Conservation (phyloP, 805 yeast species). For the Alloascoidea africana region DNA sequence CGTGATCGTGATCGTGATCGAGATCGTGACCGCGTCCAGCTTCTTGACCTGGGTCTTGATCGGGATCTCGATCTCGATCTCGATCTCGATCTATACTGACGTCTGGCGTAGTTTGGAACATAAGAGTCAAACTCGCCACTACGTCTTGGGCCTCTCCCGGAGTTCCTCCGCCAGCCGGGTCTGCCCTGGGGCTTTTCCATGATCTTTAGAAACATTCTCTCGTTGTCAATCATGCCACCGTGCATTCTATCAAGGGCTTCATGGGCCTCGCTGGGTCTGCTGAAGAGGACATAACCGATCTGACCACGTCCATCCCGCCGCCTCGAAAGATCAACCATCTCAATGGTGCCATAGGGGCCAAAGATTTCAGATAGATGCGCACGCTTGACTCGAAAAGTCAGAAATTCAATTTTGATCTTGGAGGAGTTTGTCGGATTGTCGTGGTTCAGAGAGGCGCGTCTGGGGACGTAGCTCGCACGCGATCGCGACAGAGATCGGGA, state of each 20-base stretch:
- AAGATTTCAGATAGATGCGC: background rate
- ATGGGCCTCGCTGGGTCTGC: background rate
- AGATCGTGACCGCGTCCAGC: background rate
- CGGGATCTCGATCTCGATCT: slow-evolving; percentile 2
- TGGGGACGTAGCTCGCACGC: background rate
- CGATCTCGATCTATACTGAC: background rate
- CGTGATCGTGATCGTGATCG: background rate
- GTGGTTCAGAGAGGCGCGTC: background rate
- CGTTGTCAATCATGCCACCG: background rate
- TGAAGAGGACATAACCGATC: background rate
- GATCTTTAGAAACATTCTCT: background rate
- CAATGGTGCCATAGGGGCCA: background rate
- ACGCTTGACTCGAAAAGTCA: background rate
- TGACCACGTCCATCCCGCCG: background rate
- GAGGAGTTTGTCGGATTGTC: background rate
- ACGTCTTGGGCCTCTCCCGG: background rate
- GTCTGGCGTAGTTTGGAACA: no score
- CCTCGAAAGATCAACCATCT: background rate
- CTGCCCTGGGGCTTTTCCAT: background rate
- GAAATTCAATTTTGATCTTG: background rate
- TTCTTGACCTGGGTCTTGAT: background rate
- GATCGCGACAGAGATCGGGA: background rate
- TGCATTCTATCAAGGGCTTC: background rate
- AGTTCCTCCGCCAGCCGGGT: background rate
- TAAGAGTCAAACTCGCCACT: no score